Percentiles rank a stretch among this genome's conserved stretches.
Evolutionary conservation across 1,139 yeast genomes (phyloP).

Genomic region (Ogataea hybrid): DNA sequence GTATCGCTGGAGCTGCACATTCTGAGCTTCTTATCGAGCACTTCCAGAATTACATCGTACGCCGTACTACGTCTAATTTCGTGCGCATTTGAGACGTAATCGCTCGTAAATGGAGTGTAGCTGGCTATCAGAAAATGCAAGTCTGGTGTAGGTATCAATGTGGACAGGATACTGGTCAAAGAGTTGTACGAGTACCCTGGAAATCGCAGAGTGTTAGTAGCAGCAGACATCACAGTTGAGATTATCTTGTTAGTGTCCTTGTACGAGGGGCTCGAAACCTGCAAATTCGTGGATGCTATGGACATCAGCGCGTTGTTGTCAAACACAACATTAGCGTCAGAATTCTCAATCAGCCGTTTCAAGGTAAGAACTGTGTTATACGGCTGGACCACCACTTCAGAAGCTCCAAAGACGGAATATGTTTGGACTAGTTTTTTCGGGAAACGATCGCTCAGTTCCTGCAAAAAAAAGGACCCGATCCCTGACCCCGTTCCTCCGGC

Average conservation of each 20-base stretch:
- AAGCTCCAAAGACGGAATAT: slow-evolving; percentile 79
- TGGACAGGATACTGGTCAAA: slow-evolving; percentile 75
- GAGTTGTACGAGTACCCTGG: slow-evolving; percentile 93
- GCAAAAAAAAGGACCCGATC: slow-evolving; percentile 79
- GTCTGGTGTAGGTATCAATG: slow-evolving; percentile 85
- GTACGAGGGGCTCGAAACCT: slow-evolving; percentile 47
- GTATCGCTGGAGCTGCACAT: slow-evolving; percentile 57
- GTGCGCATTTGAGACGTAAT: slow-evolving; percentile 52
- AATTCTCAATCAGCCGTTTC: slow-evolving; percentile 73
- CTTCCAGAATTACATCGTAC: slow-evolving; percentile 79
- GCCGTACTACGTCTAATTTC: slow-evolving; percentile 73
- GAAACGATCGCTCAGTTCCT: slow-evolving; percentile 75
- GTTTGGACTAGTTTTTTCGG: slow-evolving; percentile 83
- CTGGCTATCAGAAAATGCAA: slow-evolving; percentile 84
- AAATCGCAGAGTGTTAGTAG: slow-evolving; percentile 84
- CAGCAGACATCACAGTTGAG: slow-evolving; percentile 77
- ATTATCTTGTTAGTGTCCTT: slow-evolving; percentile 83
- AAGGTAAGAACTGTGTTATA: slow-evolving; percentile 85
- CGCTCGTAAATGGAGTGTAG: slow-evolving; percentile 80
- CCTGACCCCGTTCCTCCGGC: slow-evolving; percentile 99
- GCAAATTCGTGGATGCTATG: slow-evolving; percentile 55
- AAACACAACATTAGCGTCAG: slow-evolving; percentile 84
- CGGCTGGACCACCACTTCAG: slow-evolving; percentile 97
- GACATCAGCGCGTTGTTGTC: slow-evolving; percentile 83
- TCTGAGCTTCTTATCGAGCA: slow-evolving; percentile 74